Evolutionary conservation across 176 grass and related monocot genomes (phyloP), one percentile per base, ranked within the genome.

Genomic region (Zea luxurians): DNA sequence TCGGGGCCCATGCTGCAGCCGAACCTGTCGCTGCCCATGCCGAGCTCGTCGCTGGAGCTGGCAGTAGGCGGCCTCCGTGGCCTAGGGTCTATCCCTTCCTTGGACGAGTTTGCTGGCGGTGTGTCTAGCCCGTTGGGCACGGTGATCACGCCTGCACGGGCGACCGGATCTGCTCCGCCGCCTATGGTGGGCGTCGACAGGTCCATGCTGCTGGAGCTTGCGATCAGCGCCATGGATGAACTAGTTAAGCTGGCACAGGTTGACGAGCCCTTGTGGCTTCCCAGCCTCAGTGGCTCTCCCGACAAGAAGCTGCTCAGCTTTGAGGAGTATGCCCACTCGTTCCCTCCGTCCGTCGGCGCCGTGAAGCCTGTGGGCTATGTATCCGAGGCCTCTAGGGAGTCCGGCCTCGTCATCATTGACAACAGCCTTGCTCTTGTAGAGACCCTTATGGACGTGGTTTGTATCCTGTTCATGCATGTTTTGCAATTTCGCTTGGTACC

Each of bases 201-300:
- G 66, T 85, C 92, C 47, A 53, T 94, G 44, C 41, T 94, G 65
- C 35, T 99, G 81, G 89, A 99, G 71, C 78, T 99, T 15, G 96
- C 96, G 1, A 83, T 95, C n/a, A 65, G 67, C 4, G 89, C 89
- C 0, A 99, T 95, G 88, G 92, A 99, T 35, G 96, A 95, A 18
- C 83, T 99, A 45, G 86, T 99, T 66, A 99, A 95, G 85, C 85
- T 99, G 90, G 90, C 96, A 21, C 92, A 99, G 70, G 83, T 94
- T 76, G 90, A 74, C 0, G 88, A 93, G 15, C 90, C 96, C 1
- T 41, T 99, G 68, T 99, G 96, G 96, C 86, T 94, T 44, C 58
- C 90, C 0, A 78, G 74, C 17, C 48, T 87, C 42, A 68, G 82
- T 81, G 81, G 75, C 36, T 61, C 76, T 12, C 76, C 74, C 60